Percentiles rank a stretch among this genome's conserved stretches.
These are phyloP conservation scores for Rhodotorula sphaerocarpa DNA, from an alignment of 768 basidiomycete genomes.

Conservation along the genomic window DNA sequence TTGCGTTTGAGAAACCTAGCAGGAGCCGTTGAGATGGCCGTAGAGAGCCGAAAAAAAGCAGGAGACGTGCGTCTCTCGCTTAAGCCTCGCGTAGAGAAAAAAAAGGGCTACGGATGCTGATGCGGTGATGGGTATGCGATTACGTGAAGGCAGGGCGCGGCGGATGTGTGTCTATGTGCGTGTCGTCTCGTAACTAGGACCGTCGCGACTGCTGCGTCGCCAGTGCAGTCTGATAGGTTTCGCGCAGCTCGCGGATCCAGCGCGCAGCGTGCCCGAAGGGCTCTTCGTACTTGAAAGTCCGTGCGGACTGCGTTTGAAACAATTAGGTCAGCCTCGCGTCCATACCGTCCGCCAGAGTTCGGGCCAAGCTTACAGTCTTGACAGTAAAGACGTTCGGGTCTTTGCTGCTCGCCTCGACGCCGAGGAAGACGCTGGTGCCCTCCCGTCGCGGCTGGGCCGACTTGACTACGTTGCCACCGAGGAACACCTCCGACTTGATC, in stretches of 20 bases:
- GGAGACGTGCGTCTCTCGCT: too few relatives aligned
- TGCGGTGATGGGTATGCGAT: too few relatives aligned
- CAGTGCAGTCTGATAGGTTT: constrained; percentile 16
- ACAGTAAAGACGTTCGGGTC: constrained; percentile 15
- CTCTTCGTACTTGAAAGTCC: constrained; percentile 30
- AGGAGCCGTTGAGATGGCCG: too few relatives aligned
- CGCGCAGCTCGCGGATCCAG: constrained; percentile 28
- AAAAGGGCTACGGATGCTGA: too few relatives aligned
- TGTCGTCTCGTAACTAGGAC: too few relatives aligned
- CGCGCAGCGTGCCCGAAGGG: constrained; percentile 22
- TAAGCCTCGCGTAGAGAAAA: too few relatives aligned
- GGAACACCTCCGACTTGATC: constrained; percentile 35
- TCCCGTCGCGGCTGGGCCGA: constrained; percentile 8
- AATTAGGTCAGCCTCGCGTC: neutral
- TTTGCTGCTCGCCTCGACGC: neutral
- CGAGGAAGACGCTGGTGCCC: constrained; percentile 17
- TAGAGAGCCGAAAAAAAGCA: too few relatives aligned
- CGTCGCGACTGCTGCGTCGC: too few relatives aligned
- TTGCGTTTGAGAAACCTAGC: too few relatives aligned
- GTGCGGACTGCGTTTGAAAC: constrained; percentile 11
- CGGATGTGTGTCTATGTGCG: too few relatives aligned
- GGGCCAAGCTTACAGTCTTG: constrained; percentile 26
- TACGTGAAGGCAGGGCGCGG: too few relatives aligned
- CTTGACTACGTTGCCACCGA: constrained; percentile 12
- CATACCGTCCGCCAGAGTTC: too few relatives aligned